Percentiles rank a stretch among this genome's conserved stretches.
These are phyloP conservation scores for Diplodia sapinea DNA, from an alignment of 2,329 filamentous ascomycete genomes.

Conservation along the genomic window DNA sequence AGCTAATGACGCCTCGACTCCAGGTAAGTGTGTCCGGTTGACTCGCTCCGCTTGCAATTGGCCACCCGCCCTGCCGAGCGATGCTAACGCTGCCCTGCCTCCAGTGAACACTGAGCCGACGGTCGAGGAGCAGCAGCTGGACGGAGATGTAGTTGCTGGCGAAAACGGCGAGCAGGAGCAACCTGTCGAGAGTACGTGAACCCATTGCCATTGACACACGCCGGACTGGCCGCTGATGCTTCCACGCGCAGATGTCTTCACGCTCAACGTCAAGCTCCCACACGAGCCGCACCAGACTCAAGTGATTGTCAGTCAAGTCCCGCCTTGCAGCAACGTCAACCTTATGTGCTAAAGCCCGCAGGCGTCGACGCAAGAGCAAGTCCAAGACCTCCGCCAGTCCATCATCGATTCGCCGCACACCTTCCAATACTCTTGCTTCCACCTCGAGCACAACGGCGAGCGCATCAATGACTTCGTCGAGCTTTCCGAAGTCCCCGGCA, in stretches of 20 bases:
- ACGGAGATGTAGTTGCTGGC: constrained; percentile 32
- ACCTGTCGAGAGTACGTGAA: constrained; percentile 42
- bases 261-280: constrained; percentile 80
- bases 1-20: constrained; percentile 46
- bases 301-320: constrained; percentile 69
- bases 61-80: neutral
- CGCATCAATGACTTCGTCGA: constrained; percentile 95
- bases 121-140: constrained; percentile 37
- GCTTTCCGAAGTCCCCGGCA: constrained; percentile 83
- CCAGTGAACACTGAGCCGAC: constrained; percentile 40
- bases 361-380: constrained; percentile 92
- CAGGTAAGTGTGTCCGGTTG: constrained; percentile 41
- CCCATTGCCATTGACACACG: neutral
- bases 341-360: constrained; percentile 49
- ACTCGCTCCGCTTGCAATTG: constrained; percentile 31
- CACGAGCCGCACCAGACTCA: constrained; percentile 79
- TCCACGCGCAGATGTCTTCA: constrained; percentile 60
- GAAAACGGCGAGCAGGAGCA: constrained; percentile 35
- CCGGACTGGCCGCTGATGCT: constrained; percentile 1
- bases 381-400: constrained; percentile 95
- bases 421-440: constrained; percentile 98
- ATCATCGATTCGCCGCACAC: constrained; percentile 92
- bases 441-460: constrained; percentile 87
- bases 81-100: constrained; percentile 7
- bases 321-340: constrained; percentile 34